A percentile compares a stretch with the other conserved stretches of the same genome.
Evolutionary conservation across 1,139 yeast genomes (phyloP).

Genomic region (Saccharomycopsis crataegensis): DNA sequence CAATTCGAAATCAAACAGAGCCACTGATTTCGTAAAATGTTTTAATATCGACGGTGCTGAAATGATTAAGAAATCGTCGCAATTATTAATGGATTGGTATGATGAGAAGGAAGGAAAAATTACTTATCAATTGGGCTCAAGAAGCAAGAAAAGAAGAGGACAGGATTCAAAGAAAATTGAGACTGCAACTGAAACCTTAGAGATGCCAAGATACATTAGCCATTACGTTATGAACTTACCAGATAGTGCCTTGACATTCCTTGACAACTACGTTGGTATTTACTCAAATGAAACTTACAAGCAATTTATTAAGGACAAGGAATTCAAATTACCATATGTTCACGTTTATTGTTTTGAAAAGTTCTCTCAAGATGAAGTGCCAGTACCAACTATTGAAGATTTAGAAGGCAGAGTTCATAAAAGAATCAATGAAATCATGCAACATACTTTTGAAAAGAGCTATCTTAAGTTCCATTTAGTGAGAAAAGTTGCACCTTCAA

Average conservation of each 20-base stretch:
- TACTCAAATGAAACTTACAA: conserved; percentile 35
- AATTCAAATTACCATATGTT: conserved; percentile 59
- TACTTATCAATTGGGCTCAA: conserved; percentile 23
- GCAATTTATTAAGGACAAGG: conserved; percentile 29
- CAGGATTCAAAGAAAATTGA: neutral
- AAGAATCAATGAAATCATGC: conserved; percentile 49
- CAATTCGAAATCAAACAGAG: conserved; percentile 63
- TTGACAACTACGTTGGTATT: conserved; percentile 69
- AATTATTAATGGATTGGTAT: conserved; percentile 35
- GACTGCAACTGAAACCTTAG: conserved; percentile 20
- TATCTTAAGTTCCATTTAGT: conserved; percentile 67
- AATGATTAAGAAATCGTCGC: conserved; percentile 59
- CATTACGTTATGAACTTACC: conserved; percentile 96
- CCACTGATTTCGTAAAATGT: conserved; percentile 50
- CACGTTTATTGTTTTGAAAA: conserved; percentile 94
- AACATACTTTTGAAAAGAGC: conserved; percentile 37
- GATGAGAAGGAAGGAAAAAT: conserved; percentile 24
- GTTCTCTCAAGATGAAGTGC: conserved; percentile 55
- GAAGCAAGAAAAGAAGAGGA: conserved; percentile 10
- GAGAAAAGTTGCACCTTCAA: conserved; percentile 92
- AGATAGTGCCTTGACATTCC: conserved; percentile 82
- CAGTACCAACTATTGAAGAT: conserved; percentile 61
- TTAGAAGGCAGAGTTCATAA: conserved; percentile 55
- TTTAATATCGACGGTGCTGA: conserved; percentile 77
- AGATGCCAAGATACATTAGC: conserved; percentile 52